phyloP scores from a whole-genome alignment of 1,284 basidiomycete genomes.

The Tetrapyrgos nigripes region DNA sequence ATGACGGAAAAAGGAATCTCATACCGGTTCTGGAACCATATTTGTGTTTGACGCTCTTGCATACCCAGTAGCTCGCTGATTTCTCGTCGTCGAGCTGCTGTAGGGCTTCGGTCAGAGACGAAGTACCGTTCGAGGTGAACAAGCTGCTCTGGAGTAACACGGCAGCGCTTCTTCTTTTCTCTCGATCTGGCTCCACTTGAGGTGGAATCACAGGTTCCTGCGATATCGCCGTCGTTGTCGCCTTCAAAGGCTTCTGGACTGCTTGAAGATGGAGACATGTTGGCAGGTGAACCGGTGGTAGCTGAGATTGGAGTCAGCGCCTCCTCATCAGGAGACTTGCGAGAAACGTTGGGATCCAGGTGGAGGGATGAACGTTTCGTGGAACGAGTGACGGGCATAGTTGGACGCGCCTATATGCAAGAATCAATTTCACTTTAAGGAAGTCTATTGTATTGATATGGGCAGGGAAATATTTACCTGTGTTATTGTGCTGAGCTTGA shows the following conservation, averaged over 20 bases:
- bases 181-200: constrained; percentile 35
- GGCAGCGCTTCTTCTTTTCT: constrained; percentile 77
- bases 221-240: constrained; percentile 8
- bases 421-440: neutral
- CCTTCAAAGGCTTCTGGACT: constrained; percentile 5
- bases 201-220: neutral
- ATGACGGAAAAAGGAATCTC: constrained; percentile 21
- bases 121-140: constrained; percentile 76
- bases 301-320: constrained; percentile 9
- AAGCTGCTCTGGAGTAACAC: constrained; percentile 80
- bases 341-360: constrained; percentile 9
- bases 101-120: constrained; percentile 70
- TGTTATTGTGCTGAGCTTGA: neutral
- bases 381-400: constrained; percentile 12
- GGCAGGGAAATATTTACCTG: neutral
- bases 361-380: constrained; percentile 7
- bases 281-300: constrained; percentile 10
- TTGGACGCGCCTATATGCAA: neutral
- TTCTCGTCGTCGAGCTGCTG: constrained; percentile 70
- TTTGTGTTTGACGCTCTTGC: constrained; percentile 85
- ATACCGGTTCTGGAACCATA: constrained; percentile 88
- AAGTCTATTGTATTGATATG: neutral
- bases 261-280: constrained; percentile 7
- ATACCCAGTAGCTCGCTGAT: constrained; percentile 80
- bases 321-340: constrained; percentile 4